Percentiles rank a stretch among this genome's conserved stretches.
These are phyloP conservation scores for Scenedesmus sp. DNA, from an alignment of 163 green algal species.

Conservation along the genomic window DNA sequence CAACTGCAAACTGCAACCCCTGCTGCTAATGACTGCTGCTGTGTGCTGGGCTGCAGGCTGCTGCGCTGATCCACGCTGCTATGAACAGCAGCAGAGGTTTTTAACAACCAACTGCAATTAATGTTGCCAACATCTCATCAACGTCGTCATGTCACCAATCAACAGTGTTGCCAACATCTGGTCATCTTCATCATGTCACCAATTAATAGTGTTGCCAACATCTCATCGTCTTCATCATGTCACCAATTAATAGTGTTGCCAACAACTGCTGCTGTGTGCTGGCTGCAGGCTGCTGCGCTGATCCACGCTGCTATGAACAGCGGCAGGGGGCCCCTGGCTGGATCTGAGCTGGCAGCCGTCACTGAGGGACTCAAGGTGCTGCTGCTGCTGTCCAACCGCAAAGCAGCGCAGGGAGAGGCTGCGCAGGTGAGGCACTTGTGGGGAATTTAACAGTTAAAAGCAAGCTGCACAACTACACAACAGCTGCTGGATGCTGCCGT, in stretches of 20 bases:
- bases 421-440: slow-evolving; percentile 43
- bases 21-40: slow-evolving; percentile 3
- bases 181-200: background rate
- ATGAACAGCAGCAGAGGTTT: background rate
- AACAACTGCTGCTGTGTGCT: background rate
- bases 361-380: slow-evolving; percentile 66
- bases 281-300: slow-evolving; percentile 37
- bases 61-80: slow-evolving; percentile 20
- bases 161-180: background rate
- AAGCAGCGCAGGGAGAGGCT: slow-evolving; percentile 42
- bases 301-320: slow-evolving; percentile 1
- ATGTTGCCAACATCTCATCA: background rate
- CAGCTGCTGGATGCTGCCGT: background rate
- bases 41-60: slow-evolving; percentile 16
- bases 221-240: background rate
- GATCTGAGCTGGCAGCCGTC: slow-evolving; percentile 45
- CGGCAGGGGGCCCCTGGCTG: background rate
- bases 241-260: background rate
- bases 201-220: slow-evolving; percentile 1
- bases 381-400: slow-evolving; percentile 60
- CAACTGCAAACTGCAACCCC: too few species aligned
- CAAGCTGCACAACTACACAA: too few species aligned
- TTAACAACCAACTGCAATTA: too few species aligned
- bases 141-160: too few species aligned
- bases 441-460: background rate